A percentile compares a stretch with the other conserved stretches of the same genome.
These are phyloP conservation scores for Aspergillus uvarum DNA, from an alignment of 2,329 filamentous ascomycete species.

Conservation along the genomic window DNA sequence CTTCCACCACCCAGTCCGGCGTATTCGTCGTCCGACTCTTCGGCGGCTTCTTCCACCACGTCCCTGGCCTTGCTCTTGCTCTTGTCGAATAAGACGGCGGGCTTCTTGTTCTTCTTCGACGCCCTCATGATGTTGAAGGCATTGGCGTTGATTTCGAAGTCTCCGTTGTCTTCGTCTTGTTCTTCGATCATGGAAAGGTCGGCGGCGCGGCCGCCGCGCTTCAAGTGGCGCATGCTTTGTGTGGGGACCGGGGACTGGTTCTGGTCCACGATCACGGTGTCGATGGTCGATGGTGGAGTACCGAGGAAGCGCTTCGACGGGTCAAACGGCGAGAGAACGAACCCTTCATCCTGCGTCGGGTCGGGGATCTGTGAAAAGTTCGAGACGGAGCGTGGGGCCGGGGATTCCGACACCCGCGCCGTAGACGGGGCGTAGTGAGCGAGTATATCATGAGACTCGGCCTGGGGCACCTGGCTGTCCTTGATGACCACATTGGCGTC, in stretches of 20 bases:
- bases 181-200: conserved; percentile 50
- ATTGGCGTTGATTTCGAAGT: conserved; percentile 43
- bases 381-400: conserved; percentile 45
- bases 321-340: conserved; percentile 70
- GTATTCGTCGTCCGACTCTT: conserved; percentile 98
- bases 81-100: conserved; percentile 67
- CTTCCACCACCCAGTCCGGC: conserved; percentile 87
- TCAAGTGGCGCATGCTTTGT: conserved; percentile 58
- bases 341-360: conserved; percentile 77
- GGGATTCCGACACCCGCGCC: conserved; percentile 37
- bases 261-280: conserved; percentile 62
- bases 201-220: conserved; percentile 44
- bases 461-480: conserved; percentile 54
- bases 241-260: conserved; percentile 64
- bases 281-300: conserved; percentile 65
- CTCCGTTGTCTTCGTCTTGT: conserved; percentile 36
- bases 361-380: conserved; percentile 69
- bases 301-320: conserved; percentile 64
- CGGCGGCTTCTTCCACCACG: conserved; percentile 88
- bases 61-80: conserved; percentile 84
- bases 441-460: conserved; percentile 48
- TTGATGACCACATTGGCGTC: conserved; percentile 62
- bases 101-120: conserved; percentile 54
- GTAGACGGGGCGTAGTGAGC: conserved; percentile 35
- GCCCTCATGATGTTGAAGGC: conserved; percentile 73